These are phyloP conservation scores for Hanseniaspora sp. DNA, from an alignment of 1,139 yeast genomes.

Conservation along the genomic window DNA sequence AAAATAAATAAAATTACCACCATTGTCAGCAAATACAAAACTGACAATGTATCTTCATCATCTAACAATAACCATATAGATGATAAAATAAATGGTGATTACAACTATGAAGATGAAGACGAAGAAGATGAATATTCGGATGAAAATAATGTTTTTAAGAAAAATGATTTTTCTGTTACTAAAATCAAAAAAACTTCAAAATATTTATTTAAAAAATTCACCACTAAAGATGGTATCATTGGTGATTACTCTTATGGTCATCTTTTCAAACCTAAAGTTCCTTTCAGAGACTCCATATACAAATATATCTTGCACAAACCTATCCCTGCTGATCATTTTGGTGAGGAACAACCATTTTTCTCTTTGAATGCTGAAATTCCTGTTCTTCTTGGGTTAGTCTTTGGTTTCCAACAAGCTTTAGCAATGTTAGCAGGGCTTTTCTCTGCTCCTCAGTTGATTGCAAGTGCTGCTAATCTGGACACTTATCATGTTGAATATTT, in stretches of 20 bases:
- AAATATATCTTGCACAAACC: slow-evolving; percentile 18
- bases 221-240: slow-evolving; percentile 63
- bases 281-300: slow-evolving; percentile 35
- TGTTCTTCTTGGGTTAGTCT: slow-evolving; percentile 53
- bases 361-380: slow-evolving; percentile 75
- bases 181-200: slow-evolving; percentile 16
- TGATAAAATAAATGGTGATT: background rate
- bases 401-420: slow-evolving; percentile 78
- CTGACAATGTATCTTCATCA: slow-evolving; percentile 2
- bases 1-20: slow-evolving; percentile 8
- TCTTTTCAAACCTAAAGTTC: slow-evolving; percentile 65
- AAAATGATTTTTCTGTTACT: slow-evolving; percentile 11
- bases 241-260: slow-evolving; percentile 77
- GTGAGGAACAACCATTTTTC: slow-evolving; percentile 64
- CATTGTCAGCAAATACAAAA: slow-evolving; percentile 7
- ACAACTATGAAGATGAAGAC: background rate
- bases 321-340: slow-evolving; percentile 29
- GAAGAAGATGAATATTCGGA: background rate
- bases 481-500: slow-evolving; percentile 49
- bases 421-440: slow-evolving; percentile 88
- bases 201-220: slow-evolving; percentile 34
- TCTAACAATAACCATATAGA: background rate
- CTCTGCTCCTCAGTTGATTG: slow-evolving; percentile 69
- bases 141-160: slow-evolving; percentile 12
- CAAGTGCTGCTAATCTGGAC: slow-evolving; percentile 48